Base-by-base conservation (phyloP, 768 basidiomycete species). In the Trametes villosa region DNA sequence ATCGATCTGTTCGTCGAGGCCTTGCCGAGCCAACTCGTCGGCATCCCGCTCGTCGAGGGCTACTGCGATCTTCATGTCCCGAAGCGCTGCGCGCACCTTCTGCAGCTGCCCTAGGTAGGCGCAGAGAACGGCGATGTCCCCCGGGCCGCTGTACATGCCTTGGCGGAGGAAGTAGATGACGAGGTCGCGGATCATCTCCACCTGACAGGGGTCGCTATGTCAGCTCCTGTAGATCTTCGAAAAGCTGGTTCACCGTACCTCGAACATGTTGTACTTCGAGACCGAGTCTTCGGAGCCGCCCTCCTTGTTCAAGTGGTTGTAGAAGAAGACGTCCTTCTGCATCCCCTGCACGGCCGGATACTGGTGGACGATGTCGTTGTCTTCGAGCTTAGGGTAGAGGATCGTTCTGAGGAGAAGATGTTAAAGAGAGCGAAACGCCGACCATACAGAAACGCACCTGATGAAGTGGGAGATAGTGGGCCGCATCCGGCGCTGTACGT, bases 401-500 rank as follows among this genome's bases (percentile, higher is more conserved):
- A 85, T 86, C 4, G 78, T 78, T 41, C 85, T 87, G 36, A 38
- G 20, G 30, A 52, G 26, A 59, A 53, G 8, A 20, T 26, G 9
- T 17, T 2, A 18, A 9, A 9, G 13, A 9, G 11, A 24, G 11
- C 11, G n/a, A n/a, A 11, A 11, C 48, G 12, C 24, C 42, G 27
- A 29, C 24, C 13, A 46, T 2, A 15, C 15, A 31, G 18, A 29
- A 8, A 24, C 45, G 71, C 24, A 83, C 86, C 86, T 70, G 59
- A 87, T 82, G 15, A 89, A 74, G 33, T 80, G 78, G 0, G 89
- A 87, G 46, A 92, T 90, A 2, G 72, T 64, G 0, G 90, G 90
- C 5, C 88, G 78, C 91, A 92, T 92, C 11, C 91, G 79, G 0
- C 90, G 76, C 68, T 92, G 91, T 0, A 89, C 82, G 64, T 87